These are phyloP conservation scores for Ustilago loliicola DNA, from an alignment of 1,284 basidiomycete genomes.

Conservation along the genomic window DNA sequence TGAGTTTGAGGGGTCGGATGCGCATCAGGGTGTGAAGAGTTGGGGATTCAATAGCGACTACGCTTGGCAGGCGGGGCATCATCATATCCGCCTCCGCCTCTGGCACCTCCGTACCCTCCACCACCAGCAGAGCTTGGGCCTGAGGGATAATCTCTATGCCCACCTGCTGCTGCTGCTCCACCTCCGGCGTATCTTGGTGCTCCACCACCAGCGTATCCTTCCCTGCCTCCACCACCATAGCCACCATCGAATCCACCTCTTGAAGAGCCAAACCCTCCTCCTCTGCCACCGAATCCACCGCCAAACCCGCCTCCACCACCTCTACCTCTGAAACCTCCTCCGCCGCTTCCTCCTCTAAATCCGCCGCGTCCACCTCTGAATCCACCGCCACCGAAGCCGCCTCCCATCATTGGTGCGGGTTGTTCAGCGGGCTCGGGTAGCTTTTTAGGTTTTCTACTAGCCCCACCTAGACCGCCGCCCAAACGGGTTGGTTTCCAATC, in stretches of 20 bases:
- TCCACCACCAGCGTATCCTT: not conserved
- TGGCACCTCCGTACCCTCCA: not conserved
- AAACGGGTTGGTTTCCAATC: constrained; percentile 97
- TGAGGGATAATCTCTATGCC: constrained; percentile 26
- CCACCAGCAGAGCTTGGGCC: not conserved
- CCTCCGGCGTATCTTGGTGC: constrained; percentile 14
- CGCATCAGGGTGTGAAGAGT: too few relatives aligned
- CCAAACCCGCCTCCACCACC: constrained; percentile 21
- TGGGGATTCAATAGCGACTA: constrained; percentile 28
- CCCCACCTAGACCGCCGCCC: constrained; percentile 93
- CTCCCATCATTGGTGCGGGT: not conserved
- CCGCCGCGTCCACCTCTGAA: constrained; percentile 62
- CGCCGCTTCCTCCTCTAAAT: constrained; percentile 69
- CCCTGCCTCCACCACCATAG: constrained; percentile 5
- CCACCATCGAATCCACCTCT: constrained; percentile 21
- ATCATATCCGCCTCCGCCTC: constrained; percentile 17
- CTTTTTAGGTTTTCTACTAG: constrained; percentile 73
- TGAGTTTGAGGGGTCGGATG: too few relatives aligned
- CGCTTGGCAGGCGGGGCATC: constrained; percentile 45
- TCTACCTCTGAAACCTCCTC: constrained; percentile 65
- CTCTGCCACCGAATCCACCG: not conserved
- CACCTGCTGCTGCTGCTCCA: not conserved
- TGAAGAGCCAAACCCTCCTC: constrained; percentile 28
- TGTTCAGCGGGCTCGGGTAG: constrained; percentile 26
- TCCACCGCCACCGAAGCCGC: constrained; percentile 41